Conservation (phyloP, 805 yeast species). For the Candida multigemmis region DNA sequence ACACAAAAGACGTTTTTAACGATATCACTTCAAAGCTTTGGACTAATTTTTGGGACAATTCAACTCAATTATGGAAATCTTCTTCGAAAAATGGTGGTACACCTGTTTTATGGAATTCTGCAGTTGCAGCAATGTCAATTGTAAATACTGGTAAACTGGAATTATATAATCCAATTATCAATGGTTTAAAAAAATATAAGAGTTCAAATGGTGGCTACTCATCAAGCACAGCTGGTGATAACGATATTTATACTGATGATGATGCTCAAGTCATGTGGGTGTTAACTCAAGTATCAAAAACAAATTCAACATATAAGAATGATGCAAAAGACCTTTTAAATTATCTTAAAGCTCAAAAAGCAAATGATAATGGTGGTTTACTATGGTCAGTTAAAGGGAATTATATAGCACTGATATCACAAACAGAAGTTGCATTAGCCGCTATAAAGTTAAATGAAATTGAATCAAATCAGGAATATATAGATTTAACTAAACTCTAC, state of each 20-base stretch:
- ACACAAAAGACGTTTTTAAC: constrained; percentile 6
- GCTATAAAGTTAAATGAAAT: constrained; percentile 8
- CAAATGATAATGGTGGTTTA: constrained; percentile 39
- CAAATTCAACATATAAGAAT: neutral
- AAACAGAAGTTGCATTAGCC: constrained; percentile 14
- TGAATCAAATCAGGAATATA: constrained; percentile 4
- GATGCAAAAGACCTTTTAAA: constrained; percentile 2
- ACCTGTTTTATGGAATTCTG: constrained; percentile 15
- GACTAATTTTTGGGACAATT: constrained; percentile 7
- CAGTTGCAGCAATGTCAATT: constrained; percentile 15
- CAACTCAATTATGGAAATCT: too few relatives aligned
- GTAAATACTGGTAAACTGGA: constrained; percentile 3
- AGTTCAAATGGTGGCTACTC: constrained; percentile 10
- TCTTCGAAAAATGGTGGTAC: too few relatives aligned
- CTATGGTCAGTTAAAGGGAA: constrained; percentile 8
- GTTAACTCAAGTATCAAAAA: constrained; percentile 6
- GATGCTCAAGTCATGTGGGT: constrained; percentile 17
- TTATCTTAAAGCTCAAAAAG: constrained; percentile 41
- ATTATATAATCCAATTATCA: constrained; percentile 4
- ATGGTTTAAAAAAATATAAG: constrained; percentile 7
- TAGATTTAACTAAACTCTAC: constrained; percentile 9
- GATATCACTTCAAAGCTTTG: constrained; percentile 5
- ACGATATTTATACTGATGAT: constrained; percentile 17
- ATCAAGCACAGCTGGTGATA: constrained; percentile 12
- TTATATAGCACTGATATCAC: constrained; percentile 16